Evolutionary conservation across 1,139 yeast genomes (phyloP), one percentile per base, ranked within the genome.

Genomic region (Suhomyces kunorum): DNA sequence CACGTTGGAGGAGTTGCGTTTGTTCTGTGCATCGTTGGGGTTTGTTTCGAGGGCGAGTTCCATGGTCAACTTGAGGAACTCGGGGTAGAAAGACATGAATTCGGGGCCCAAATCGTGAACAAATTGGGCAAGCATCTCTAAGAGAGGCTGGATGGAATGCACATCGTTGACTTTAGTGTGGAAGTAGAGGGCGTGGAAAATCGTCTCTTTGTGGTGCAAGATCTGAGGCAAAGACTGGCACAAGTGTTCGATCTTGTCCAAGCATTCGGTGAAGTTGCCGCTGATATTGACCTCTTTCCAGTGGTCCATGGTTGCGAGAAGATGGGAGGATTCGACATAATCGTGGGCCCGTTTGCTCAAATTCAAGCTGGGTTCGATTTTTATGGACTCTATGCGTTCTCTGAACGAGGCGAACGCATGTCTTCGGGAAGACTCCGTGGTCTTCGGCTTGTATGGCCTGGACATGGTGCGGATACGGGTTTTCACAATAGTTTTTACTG

Each of bases 41-140:
- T 78, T 49, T 51, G 62, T 71, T 22, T 66, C 67, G 6, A 75
- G 49, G 2, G 87, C 77, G 13, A 87, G 60, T 0, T 68, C 59
- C 3, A 76, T 76, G 33, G 92, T 68, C 22, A 77, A 54, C 1
- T 59, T 51, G 36, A 92, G 64, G 1, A 88, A 65, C 20, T 64
- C 58, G 2, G 69, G 65, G 54, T 87, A 89, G 54, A 70, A 88
- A 2, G 78, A 77, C 69, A 88, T 75, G 55, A 89, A 92, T 53
- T 92, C 98, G 1, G 92, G 84, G 5, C 98, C 98, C 48, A 92
- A 68, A 66, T 92, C 98, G 54, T 88, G 97, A 32, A 90, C 83
- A 53, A 94, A 85, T 57, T 89, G 95, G 0, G 95, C 78, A 30
- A 88, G 61, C 34, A 89, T 67, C 56, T 92, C 98, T 32, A 89